Conservation (phyloP, 2,329 filamentous ascomycete species). For the Myrmaecium sp. region DNA sequence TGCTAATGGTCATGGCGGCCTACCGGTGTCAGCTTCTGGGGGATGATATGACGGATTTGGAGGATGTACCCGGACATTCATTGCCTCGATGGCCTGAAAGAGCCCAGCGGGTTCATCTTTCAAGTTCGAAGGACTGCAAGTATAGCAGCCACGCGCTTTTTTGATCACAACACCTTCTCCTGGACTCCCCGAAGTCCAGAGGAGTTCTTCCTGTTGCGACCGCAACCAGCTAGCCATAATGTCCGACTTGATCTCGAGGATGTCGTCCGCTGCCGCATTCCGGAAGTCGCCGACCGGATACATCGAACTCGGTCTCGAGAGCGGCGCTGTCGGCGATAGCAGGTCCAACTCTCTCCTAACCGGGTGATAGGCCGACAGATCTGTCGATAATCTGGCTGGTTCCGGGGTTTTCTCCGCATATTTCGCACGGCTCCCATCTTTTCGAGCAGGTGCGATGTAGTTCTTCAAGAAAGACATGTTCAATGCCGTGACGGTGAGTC, state of each 20-base stretch:
- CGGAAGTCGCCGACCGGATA: slow-evolving; percentile 18
- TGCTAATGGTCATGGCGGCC: slow-evolving; percentile 53
- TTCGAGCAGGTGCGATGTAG: too few relatives aligned
- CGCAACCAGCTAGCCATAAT: slow-evolving; percentile 49
- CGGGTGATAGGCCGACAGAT: too few relatives aligned
- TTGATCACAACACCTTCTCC: slow-evolving; percentile 41
- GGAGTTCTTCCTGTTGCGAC: slow-evolving; percentile 40
- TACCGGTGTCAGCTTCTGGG: slow-evolving; percentile 14
- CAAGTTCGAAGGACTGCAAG: slow-evolving; percentile 33
- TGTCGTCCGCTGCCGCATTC: slow-evolving; percentile 25
- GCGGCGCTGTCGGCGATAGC: too few relatives aligned
- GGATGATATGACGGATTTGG: neutral
- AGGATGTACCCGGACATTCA: slow-evolving; percentile 37
- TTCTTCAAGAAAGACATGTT: too few relatives aligned
- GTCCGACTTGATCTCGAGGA: slow-evolving; percentile 39
- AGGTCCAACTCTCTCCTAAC: too few relatives aligned
- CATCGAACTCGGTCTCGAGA: slow-evolving; percentile 18
- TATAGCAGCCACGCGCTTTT: slow-evolving; percentile 32
- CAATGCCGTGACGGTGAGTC: too few relatives aligned
- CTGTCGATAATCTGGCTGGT: too few relatives aligned
- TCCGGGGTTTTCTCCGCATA: too few relatives aligned
- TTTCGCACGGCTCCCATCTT: too few relatives aligned
- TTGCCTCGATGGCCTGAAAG: slow-evolving; percentile 28
- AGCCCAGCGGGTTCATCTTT: slow-evolving; percentile 29
- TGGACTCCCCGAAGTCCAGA: slow-evolving; percentile 30